Conservation (phyloP, 345 rosid genomes). For the Streptanthus diversifolius region DNA sequence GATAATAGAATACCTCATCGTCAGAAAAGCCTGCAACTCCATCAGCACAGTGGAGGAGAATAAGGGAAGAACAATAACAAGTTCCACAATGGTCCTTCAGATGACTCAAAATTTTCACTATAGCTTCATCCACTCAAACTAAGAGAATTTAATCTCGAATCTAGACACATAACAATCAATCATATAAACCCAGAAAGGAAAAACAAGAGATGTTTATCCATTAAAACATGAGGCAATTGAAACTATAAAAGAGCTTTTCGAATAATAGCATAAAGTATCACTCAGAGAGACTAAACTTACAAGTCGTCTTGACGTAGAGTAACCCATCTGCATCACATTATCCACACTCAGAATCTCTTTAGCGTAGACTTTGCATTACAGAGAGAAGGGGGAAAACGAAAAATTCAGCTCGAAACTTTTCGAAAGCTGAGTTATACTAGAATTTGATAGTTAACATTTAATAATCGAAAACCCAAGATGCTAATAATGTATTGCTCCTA, state of each 20-base stretch:
- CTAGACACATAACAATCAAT: neutral
- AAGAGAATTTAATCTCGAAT: neutral
- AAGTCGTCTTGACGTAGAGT: slow-evolving; percentile 66
- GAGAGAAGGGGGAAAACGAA: neutral
- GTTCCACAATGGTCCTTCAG: neutral
- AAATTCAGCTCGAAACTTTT: neutral
- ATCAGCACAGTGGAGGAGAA: slow-evolving; percentile 3
- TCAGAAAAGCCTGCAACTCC: slow-evolving; percentile 54
- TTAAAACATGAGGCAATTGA: neutral
- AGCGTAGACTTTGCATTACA: neutral
- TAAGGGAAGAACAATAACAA: neutral
- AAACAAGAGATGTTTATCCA: neutral
- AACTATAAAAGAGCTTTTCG: neutral
- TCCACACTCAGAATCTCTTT: neutral
- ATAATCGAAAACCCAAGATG: neutral
- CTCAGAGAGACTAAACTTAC: slow-evolving; percentile 41
- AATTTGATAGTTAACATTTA: neutral
- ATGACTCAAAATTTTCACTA: neutral
- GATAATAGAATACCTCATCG: slow-evolving; percentile 50
- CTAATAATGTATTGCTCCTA: neutral
- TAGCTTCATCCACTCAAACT: neutral
- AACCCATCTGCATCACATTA: slow-evolving; percentile 66
- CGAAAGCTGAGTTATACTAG: neutral
- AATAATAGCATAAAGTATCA: neutral
- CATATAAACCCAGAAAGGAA: neutral